phyloP scores from a whole-genome alignment of 129 eudicot species.

The Deinandra increscens region DNA sequence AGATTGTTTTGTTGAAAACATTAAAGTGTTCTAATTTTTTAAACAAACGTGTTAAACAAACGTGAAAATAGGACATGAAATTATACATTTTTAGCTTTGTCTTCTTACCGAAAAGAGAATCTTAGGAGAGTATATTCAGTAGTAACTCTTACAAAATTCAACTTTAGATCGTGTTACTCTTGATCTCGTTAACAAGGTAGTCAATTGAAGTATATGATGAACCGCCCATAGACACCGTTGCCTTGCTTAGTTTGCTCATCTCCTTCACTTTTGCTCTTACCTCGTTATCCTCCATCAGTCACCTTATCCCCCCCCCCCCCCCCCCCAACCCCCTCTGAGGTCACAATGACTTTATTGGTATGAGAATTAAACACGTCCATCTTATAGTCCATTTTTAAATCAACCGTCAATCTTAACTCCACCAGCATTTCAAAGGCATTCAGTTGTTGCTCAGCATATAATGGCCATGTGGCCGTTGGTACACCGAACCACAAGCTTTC shows the following conservation, averaged over 20 bases:
- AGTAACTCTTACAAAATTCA: too few species aligned
- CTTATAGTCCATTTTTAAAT: constrained; percentile 28
- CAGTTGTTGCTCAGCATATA: constrained; percentile 41
- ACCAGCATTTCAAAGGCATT: constrained; percentile 23
- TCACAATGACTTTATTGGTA: constrained; percentile 21
- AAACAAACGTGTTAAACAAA: too few species aligned
- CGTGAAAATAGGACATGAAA: too few species aligned
- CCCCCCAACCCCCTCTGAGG: constrained; percentile 10
- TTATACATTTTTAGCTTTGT: too few species aligned
- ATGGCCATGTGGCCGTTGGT: constrained; percentile 39
- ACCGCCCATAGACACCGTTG: constrained; percentile 33
- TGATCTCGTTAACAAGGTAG: not conserved
- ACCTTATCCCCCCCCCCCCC: constrained; percentile 21
- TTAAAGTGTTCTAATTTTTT: too few species aligned
- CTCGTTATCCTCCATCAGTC: constrained; percentile 21
- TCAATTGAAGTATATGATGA: constrained; percentile 30
- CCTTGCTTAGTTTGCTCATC: constrained; percentile 15
- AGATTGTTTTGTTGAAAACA: too few species aligned
- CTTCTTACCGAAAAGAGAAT: too few species aligned
- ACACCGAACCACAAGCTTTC: constrained; percentile 53
- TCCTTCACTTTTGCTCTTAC: constrained; percentile 25
- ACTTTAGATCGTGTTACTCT: too few species aligned
- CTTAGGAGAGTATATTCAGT: too few species aligned
- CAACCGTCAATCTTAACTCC: constrained; percentile 35
- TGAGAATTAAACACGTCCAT: constrained; percentile 13